Evolutionary conservation across 202 grass and related monocot species (phyloP).

Genomic region (Tripidium arundinaceum): DNA sequence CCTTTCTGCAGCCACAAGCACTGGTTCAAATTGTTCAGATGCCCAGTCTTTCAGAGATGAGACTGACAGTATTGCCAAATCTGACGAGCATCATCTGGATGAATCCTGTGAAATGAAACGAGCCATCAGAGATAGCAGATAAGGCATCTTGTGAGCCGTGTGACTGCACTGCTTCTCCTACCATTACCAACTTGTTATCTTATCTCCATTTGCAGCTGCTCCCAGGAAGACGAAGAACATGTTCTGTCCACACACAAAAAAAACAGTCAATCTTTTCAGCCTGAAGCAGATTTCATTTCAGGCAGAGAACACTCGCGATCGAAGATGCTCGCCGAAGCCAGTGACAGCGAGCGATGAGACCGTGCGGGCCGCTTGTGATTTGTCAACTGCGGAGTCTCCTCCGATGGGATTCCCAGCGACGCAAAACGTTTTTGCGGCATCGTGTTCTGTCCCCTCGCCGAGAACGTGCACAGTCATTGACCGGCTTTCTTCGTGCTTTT

Average conservation of each 20-base stretch:
- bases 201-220: neutral
- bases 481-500: neutral
- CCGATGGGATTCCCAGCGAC: conserved; percentile 21
- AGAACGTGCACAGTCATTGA: conserved; percentile 19
- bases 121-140: conserved; percentile 17
- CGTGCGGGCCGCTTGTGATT: conserved; percentile 4
- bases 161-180: too few relatives aligned
- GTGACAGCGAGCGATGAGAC: neutral
- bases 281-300: neutral
- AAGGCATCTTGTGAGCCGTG: neutral
- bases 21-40: conserved; percentile 23
- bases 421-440: conserved; percentile 38
- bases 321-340: conserved; percentile 13
- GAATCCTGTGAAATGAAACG: neutral
- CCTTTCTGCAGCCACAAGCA: too few relatives aligned
- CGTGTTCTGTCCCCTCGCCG: conserved; percentile 34
- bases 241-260: conserved; percentile 27
- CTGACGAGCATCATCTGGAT: neutral
- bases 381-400: conserved; percentile 27
- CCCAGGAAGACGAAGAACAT: conserved; percentile 20
- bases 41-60: conserved; percentile 12
- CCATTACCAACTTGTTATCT: too few relatives aligned
- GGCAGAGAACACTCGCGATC: neutral
- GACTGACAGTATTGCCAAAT: neutral
- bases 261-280: conserved; percentile 21